Percentiles rank a stretch among this genome's conserved stretches.
Evolutionary conservation across 441 rosid species (phyloP).

Genomic region (Rhodomyrtus psidioides): DNA sequence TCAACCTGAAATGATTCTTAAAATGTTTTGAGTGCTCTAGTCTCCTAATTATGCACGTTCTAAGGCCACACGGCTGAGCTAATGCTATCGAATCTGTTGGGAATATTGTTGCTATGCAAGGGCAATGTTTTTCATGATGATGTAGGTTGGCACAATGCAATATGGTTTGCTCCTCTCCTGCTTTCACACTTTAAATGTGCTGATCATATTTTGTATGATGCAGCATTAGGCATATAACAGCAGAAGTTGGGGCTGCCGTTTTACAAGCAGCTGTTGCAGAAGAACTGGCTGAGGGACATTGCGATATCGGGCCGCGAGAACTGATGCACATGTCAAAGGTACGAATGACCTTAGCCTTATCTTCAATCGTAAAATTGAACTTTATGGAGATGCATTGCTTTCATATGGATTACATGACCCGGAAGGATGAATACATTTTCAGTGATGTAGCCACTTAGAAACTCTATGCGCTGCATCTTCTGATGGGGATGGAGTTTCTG

Average conservation of each 20-base stretch:
- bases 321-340: constrained; percentile 82
- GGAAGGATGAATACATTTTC: not conserved
- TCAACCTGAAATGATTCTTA: not conserved
- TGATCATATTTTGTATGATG: constrained; percentile 8
- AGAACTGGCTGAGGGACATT: constrained; percentile 75
- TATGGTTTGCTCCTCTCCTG: not conserved
- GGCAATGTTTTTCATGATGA: not conserved
- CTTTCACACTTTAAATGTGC: not conserved
- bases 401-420: not conserved
- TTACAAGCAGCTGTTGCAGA: constrained; percentile 75
- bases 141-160: not conserved
- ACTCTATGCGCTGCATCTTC: not conserved
- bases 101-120: not conserved
- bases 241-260: constrained; percentile 96
- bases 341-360: not conserved
- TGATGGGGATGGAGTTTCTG: not conserved
- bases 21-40: not conserved
- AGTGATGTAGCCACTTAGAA: not conserved
- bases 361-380: not conserved
- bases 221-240: constrained; percentile 24
- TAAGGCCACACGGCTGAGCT: not conserved
- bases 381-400: not conserved
- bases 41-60: not conserved
- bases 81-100: not conserved
- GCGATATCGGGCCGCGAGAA: constrained; percentile 67